Evolutionary conservation across 2,329 filamentous ascomycete genomes (phyloP).

Genomic region (Herpotrichia juniperi): DNA sequence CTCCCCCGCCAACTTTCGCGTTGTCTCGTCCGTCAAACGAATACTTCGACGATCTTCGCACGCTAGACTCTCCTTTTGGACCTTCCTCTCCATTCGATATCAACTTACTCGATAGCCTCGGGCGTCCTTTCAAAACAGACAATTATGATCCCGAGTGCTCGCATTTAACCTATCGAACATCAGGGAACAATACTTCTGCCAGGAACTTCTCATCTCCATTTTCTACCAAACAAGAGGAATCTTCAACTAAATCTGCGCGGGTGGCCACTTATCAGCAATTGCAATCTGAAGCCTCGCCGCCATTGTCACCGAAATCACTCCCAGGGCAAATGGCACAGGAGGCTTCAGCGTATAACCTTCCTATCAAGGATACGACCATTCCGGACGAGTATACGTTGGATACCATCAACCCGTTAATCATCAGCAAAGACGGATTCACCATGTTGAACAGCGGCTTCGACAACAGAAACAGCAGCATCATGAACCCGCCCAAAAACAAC

Average conservation of each 20-base stretch:
- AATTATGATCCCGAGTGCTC: conserved; percentile 28
- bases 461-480: conserved; percentile 11
- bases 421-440: conserved; percentile 29
- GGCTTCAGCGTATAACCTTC: conserved; percentile 22
- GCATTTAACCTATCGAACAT: conserved; percentile 24
- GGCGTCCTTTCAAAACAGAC: conserved; percentile 5
- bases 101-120: conserved; percentile 10
- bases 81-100: conserved; percentile 31
- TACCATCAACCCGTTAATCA: conserved; percentile 33
- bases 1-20: conserved; percentile 61
- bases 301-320: conserved; percentile 47
- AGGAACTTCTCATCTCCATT: conserved; percentile 29
- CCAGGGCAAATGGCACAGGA: conserved; percentile 20
- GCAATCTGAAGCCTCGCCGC: conserved; percentile 37
- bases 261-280: conserved; percentile 14
- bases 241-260: conserved; percentile 20
- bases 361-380: conserved; percentile 39
- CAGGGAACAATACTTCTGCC: conserved; percentile 13
- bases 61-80: conserved; percentile 7
- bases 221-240: conserved; percentile 31
- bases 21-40: conserved; percentile 49
- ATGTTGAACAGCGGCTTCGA: conserved; percentile 24
- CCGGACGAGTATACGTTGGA: conserved; percentile 23
- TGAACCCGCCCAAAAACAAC: conserved; percentile 10
- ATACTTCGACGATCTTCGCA: neutral